A percentile compares a stretch with the other conserved stretches of the same genome.
These are phyloP conservation scores for Citrullus amarus DNA, from an alignment of 306 rosid genomes.

Conservation along the genomic window DNA sequence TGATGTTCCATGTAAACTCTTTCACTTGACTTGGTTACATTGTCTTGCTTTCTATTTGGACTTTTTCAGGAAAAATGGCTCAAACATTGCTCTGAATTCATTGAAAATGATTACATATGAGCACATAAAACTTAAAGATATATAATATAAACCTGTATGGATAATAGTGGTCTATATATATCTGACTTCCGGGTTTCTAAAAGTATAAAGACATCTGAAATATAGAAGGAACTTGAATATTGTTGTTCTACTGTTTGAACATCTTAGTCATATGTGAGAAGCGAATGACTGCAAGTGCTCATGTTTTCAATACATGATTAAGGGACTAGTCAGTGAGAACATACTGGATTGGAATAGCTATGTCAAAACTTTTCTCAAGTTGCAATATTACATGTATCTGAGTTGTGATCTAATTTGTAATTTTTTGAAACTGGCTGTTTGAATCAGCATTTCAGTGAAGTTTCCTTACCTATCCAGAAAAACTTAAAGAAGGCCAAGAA, in stretches of 20 bases:
- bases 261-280: not conserved
- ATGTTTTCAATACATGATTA: not conserved
- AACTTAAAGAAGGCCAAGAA: conserved; percentile 75
- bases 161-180: not conserved
- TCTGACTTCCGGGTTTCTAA: not conserved
- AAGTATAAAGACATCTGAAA: not conserved
- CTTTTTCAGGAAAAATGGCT: not conserved
- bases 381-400: not conserved
- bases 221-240: not conserved
- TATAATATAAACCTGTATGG: not conserved
- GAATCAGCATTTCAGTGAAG: conserved; percentile 59
- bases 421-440: conserved; percentile 9
- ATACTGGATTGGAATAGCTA: not conserved
- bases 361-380: not conserved
- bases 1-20: not conserved
- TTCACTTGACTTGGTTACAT: not conserved
- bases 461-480: conserved; percentile 82
- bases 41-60: not conserved
- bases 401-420: not conserved
- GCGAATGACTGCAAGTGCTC: not conserved
- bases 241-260: not conserved
- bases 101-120: not conserved
- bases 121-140: not conserved
- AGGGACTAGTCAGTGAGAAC: not conserved
- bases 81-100: not conserved